These are phyloP conservation scores for Scleroderma citrinum DNA, from an alignment of 768 basidiomycete species.

Conservation along the genomic window DNA sequence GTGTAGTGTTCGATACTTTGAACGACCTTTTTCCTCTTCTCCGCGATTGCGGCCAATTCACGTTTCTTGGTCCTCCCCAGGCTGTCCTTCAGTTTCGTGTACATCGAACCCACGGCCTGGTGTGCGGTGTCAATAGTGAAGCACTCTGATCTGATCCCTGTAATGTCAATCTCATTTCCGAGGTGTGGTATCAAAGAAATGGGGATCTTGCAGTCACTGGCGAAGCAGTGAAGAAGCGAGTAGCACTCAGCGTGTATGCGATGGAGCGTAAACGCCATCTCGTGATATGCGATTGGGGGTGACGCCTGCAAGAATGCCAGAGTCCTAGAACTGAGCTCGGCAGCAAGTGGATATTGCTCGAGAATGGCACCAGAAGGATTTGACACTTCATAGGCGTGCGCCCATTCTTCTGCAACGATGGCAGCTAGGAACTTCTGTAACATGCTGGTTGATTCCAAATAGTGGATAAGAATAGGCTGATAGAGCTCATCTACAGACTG, in stretches of 20 bases:
- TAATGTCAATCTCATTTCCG: constrained; percentile 71
- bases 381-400: constrained; percentile 43
- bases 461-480: constrained; percentile 68
- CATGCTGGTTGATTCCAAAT: constrained; percentile 84
- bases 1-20: constrained; percentile 72
- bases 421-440: constrained; percentile 86
- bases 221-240: constrained; percentile 76
- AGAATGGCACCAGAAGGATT: constrained; percentile 38
- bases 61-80: constrained; percentile 75
- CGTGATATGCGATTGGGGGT: constrained; percentile 79
- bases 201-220: constrained; percentile 81
- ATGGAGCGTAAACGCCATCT: constrained; percentile 77
- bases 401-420: constrained; percentile 90
- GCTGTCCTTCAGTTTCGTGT: constrained; percentile 65
- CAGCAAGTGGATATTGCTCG: constrained; percentile 53
- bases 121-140: constrained; percentile 82
- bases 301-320: constrained; percentile 68
- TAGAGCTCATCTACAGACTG: constrained; percentile 61
- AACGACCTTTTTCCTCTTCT: constrained; percentile 65
- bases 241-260: constrained; percentile 79
- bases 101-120: constrained; percentile 62
- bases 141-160: constrained; percentile 52
- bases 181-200: constrained; percentile 73
- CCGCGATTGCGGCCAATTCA: constrained; percentile 65
- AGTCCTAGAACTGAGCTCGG: constrained; percentile 62